These are phyloP conservation scores for Pleurotus tuber-regium DNA, from an alignment of 768 basidiomycete genomes.

Conservation along the genomic window DNA sequence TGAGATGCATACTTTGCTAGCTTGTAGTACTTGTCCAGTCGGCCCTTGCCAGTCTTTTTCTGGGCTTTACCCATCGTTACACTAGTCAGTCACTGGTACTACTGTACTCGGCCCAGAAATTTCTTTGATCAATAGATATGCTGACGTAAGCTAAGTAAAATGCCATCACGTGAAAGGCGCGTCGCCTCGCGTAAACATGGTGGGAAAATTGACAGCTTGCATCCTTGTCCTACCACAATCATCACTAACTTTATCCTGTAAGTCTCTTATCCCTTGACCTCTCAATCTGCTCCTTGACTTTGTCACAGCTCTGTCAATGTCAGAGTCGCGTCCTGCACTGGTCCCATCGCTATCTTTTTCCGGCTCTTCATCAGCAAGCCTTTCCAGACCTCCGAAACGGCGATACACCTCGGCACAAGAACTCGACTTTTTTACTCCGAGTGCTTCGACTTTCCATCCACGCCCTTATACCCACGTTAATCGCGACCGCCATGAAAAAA, in stretches of 20 bases:
- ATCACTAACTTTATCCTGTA: slow-evolving; percentile 4
- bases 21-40: slow-evolving; percentile 96
- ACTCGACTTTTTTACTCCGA: slow-evolving; percentile 60
- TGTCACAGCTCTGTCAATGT: slow-evolving; percentile 11
- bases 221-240: background rate
- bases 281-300: background rate
- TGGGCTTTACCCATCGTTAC: slow-evolving; percentile 68
- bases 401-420: slow-evolving; percentile 44
- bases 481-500: slow-evolving; percentile 17
- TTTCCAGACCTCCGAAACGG: slow-evolving; percentile 43
- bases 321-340: slow-evolving; percentile 22
- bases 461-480: slow-evolving; percentile 51
- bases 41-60: slow-evolving; percentile 96
- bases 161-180: slow-evolving; percentile 10
- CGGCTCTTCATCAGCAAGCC: slow-evolving; percentile 23
- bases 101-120: too few species aligned
- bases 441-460: slow-evolving; percentile 64
- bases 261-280: slow-evolving; percentile 4
- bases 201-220: slow-evolving; percentile 9
- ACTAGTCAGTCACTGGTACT: too few species aligned
- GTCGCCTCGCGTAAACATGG: slow-evolving; percentile 2
- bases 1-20: slow-evolving; percentile 71
- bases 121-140: background rate
- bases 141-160: background rate
- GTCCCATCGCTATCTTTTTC: slow-evolving; percentile 26